Conservation (phyloP, 768 basidiomycete genomes). For the Lyophyllum shimeji region DNA sequence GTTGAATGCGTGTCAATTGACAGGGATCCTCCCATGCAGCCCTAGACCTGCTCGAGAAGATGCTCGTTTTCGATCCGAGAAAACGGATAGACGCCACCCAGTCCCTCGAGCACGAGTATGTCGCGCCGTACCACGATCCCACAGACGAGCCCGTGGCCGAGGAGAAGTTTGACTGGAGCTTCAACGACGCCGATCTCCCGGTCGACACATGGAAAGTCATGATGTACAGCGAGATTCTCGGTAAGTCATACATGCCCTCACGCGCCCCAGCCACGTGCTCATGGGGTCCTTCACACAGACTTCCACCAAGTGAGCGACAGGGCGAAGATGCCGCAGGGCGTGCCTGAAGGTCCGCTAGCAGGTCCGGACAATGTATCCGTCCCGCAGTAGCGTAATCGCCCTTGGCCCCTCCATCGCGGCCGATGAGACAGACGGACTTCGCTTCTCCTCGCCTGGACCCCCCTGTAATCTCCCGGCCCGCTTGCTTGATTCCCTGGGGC, state of each 20-base stretch:
- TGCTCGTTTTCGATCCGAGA: constrained; percentile 98
- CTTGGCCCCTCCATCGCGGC: too few species aligned
- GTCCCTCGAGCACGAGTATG: constrained; percentile 90
- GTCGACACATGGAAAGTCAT: constrained; percentile 99
- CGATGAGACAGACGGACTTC: background rate
- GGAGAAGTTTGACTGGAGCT: constrained; percentile 98
- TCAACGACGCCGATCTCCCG: constrained; percentile 98
- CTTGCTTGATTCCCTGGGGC: background rate
- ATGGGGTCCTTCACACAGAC: constrained; percentile 38
- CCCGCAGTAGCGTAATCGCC: constrained; percentile 5
- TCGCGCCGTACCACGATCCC: constrained; percentile 97
- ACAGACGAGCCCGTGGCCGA: constrained; percentile 94
- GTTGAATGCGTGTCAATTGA: background rate
- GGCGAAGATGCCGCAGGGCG: constrained; percentile 35
- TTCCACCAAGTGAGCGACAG: constrained; percentile 79
- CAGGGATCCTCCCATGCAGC: constrained; percentile 44
- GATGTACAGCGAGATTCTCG: constrained; percentile 99
- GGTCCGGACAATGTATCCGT: constrained; percentile 47
- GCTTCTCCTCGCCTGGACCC: too few species aligned
- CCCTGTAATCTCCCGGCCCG: background rate
- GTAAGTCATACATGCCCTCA: constrained; percentile 50
- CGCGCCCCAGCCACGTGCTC: background rate
- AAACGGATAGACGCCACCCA: constrained; percentile 94
- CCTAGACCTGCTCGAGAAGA: constrained; percentile 93
- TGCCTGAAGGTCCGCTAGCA: constrained; percentile 69